phyloP scores from a whole-genome alignment of 2,329 filamentous ascomycete genomes.

The Fusarium fracticaudum region DNA sequence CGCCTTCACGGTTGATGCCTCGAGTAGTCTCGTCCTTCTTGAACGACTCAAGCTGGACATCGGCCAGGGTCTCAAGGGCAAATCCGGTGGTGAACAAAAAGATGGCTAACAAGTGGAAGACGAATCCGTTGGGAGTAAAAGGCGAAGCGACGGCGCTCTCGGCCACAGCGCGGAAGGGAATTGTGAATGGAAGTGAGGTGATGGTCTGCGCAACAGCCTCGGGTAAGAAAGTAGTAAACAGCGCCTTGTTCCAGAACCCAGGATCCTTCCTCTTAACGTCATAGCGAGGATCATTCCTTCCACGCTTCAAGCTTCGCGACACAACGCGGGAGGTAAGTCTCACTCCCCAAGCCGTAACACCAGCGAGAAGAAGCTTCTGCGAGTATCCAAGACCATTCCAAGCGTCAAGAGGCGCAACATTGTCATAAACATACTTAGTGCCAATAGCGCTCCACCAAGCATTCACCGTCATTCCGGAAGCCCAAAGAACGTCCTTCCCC shows the following conservation, averaged over 20 bases:
- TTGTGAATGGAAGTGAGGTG: constrained; percentile 10
- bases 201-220: constrained; percentile 17
- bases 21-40: not conserved
- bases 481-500: constrained; percentile 17
- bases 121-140: not conserved
- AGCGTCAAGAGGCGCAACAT: not conserved
- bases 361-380: constrained; percentile 3
- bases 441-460: constrained; percentile 25
- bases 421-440: not conserved
- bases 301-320: constrained; percentile 9
- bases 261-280: not conserved
- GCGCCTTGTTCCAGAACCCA: constrained; percentile 1
- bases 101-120: not conserved
- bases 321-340: not conserved
- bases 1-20: constrained; percentile 4
- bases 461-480: constrained; percentile 15
- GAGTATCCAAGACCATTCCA: constrained; percentile 1
- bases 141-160: constrained; percentile 6
- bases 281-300: constrained; percentile 7
- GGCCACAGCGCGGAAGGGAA: constrained; percentile 2
- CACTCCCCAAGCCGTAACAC: constrained; percentile 5
- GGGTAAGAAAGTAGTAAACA: not conserved
- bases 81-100: constrained; percentile 10
- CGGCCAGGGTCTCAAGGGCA: not conserved
- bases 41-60: constrained; percentile 8